These are phyloP conservation scores for Backusella circina DNA, from an alignment of 192 early-diverging fungal species.

Conservation along the genomic window DNA sequence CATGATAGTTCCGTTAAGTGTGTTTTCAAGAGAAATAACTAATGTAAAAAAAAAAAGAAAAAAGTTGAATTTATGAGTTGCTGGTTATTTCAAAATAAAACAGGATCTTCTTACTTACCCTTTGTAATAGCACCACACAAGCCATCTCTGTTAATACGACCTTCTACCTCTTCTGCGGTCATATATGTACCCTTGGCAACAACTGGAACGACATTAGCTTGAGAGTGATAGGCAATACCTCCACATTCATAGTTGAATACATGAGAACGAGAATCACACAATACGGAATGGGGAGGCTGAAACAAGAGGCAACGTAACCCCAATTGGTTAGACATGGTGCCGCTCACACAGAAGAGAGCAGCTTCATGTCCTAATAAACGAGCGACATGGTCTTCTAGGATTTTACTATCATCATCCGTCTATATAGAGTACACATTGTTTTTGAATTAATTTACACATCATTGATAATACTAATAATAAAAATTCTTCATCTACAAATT, in stretches of 20 bases:
- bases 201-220: slow-evolving; percentile 67
- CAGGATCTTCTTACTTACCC: neutral
- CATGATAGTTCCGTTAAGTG: slow-evolving; percentile 78
- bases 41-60: no score
- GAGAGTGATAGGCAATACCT: slow-evolving; percentile 77
- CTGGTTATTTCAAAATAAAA: no score
- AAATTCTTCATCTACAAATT: neutral
- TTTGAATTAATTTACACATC: no score
- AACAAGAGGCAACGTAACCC: slow-evolving; percentile 71
- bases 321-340: slow-evolving; percentile 84
- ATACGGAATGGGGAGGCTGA: slow-evolving; percentile 74
- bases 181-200: slow-evolving; percentile 55
- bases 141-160: slow-evolving; percentile 41
- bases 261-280: slow-evolving; percentile 77
- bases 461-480: neutral
- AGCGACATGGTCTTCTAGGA: slow-evolving; percentile 65
- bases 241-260: slow-evolving; percentile 77
- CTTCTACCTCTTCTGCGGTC: slow-evolving; percentile 59
- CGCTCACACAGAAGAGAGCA: slow-evolving; percentile 75
- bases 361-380: slow-evolving; percentile 75
- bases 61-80: no score
- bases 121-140: slow-evolving; percentile 62
- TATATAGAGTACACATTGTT: neutral
- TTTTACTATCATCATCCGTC: slow-evolving; percentile 4
- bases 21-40: slow-evolving; percentile 87